Conservation (phyloP, 371 early-diverging fungal species). For the Apophysomyces elegans region DNA sequence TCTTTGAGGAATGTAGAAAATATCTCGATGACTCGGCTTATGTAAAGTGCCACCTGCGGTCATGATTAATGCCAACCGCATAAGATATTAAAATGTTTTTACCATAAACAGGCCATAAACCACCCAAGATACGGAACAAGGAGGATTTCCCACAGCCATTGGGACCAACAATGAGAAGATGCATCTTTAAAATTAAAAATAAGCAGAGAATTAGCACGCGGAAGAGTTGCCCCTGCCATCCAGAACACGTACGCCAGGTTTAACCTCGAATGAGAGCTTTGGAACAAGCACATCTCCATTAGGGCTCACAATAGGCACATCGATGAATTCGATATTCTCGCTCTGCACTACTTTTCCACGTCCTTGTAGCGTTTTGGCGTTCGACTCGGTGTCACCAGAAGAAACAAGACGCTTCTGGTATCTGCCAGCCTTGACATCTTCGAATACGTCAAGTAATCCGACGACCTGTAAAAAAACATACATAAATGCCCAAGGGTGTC, state of each 20-base stretch:
- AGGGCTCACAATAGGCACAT: conserved; percentile 95
- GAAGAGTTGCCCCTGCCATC: background rate
- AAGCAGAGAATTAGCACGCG: background rate
- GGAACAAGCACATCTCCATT: conserved; percentile 96
- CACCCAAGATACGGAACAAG: conserved; percentile 95
- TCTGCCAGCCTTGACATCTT: conserved; percentile 77
- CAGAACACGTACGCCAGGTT: conserved; percentile 65
- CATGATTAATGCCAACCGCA: background rate
- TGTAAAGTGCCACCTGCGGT: conserved; percentile 75
- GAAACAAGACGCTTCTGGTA: conserved; percentile 71
- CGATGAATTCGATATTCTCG: conserved; percentile 83
- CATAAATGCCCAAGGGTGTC: background rate
- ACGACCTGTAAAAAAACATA: conserved; percentile 41
- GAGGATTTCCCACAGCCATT: conserved; percentile 96
- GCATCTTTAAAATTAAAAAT: conserved; percentile 57
- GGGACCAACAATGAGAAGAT: conserved; percentile 93
- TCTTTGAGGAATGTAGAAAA: conserved; percentile 97
- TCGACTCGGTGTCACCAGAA: conserved; percentile 59
- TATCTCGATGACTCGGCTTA: conserved; percentile 80
- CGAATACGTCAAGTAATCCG: conserved; percentile 79
- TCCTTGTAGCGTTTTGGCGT: conserved; percentile 62
- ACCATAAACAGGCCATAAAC: conserved; percentile 92
- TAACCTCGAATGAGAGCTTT: conserved; percentile 84
- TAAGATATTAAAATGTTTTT: conserved; percentile 6
- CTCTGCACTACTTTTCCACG: conserved; percentile 73